Percentiles rank a stretch among this genome's conserved stretches.
These are phyloP conservation scores for Russula sp. DNA, from an alignment of 768 basidiomycete species.

Conservation along the genomic window DNA sequence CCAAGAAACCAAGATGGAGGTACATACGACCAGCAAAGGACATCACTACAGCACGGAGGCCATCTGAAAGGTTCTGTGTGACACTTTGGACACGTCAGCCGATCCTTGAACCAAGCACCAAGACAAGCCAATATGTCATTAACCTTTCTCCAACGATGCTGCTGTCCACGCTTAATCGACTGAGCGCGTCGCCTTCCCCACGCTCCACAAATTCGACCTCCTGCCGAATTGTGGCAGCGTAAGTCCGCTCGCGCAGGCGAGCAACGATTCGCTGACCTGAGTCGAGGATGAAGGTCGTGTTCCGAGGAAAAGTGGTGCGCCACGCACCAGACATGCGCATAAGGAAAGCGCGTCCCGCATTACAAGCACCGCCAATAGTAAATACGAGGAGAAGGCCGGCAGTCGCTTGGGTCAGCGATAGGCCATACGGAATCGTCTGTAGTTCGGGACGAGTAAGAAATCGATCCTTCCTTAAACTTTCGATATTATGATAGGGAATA, in stretches of 20 bases:
- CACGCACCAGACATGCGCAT: slow-evolving; percentile 77
- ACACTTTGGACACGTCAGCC: slow-evolving; percentile 38
- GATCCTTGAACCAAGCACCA: neutral
- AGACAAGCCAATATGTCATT: neutral
- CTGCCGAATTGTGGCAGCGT: slow-evolving; percentile 75
- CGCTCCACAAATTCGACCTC: slow-evolving; percentile 92
- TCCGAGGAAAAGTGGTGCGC: neutral
- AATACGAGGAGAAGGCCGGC: slow-evolving; percentile 67
- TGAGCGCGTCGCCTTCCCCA: slow-evolving; percentile 91
- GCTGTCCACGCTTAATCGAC: slow-evolving; percentile 84
- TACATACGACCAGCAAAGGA: slow-evolving; percentile 85
- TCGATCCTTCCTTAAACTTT: neutral
- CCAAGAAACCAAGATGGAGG: neutral
- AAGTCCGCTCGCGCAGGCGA: slow-evolving; percentile 74
- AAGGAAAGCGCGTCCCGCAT: slow-evolving; percentile 73
- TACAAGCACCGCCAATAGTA: slow-evolving; percentile 81
- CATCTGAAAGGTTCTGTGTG: slow-evolving; percentile 76
- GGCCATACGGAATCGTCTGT: slow-evolving; percentile 59
- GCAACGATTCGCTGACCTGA: slow-evolving; percentile 88
- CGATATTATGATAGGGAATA: neutral
- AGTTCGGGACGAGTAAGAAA: neutral
- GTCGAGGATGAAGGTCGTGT: neutral
- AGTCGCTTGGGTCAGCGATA: slow-evolving; percentile 78
- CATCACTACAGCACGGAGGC: slow-evolving; percentile 80
- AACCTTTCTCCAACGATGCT: slow-evolving; percentile 92